Evolutionary conservation across 345 rosid genomes (phyloP), one percentile per base, ranked within the genome.

Genomic region (Carallia brachiata): DNA sequence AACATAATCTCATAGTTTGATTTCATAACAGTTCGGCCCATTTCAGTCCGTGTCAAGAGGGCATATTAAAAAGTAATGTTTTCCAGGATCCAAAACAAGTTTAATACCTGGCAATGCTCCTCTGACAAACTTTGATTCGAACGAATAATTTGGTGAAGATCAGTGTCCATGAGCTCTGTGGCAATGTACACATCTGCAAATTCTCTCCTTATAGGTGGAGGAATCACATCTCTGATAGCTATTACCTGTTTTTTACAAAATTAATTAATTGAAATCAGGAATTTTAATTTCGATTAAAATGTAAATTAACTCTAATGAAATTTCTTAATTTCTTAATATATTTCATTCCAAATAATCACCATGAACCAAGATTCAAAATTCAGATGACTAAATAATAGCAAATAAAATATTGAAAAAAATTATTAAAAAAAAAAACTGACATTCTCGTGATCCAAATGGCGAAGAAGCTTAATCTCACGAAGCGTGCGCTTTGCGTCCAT

Each of bases 401-500:
- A 27, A 9, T 56, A 4, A 27, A 27, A 23, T 37, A 53, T 13
- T 18, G 34, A 3, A 31, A 66, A 27, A 39, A 56, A 55, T 27
- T 13, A 27, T 18, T 1, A 44, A 7, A 32, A 19, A 19, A 23
- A 40, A 23, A 4, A 6, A 70, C 89, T 79, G 32, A 96, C 99
- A 72, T 92, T 96, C 78, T 96, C 99, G 64, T 92, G 98, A 85
- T 90, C 92, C n/a, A 96, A 81, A 79, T 96, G 99, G 36, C 90
- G 96, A 70, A 96, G 90, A 57, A 96, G 92, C 84, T 90, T 96
- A 60, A 92, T 96, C 80, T 96, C 99, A 16, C 98, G 94, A 74
- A 92, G 99, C 58, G 99, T 92, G 10, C 99, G 99, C 78, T 96
- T 92, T 28, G 98, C 93, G 56, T 96, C 99, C 98, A 90, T 92